phyloP scores from a whole-genome alignment of 2,329 filamentous ascomycete genomes.

The Aspergillus intermedius region DNA sequence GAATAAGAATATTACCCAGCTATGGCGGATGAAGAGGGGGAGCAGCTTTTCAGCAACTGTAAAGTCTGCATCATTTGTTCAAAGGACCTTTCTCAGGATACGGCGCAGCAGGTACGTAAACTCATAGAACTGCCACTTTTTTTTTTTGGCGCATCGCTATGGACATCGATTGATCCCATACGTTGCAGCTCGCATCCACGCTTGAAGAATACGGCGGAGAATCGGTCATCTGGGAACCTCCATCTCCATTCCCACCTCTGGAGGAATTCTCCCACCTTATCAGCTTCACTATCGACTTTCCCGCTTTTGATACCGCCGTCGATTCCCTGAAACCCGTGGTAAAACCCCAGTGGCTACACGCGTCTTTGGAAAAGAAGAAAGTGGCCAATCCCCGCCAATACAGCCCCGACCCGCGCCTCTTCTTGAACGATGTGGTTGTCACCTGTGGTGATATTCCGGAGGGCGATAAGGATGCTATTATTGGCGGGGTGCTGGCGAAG shows the following conservation, averaged over 20 bases:
- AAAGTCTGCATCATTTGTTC: slow-evolving; percentile 42
- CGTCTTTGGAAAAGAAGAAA: slow-evolving; percentile 63
- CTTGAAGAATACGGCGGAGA: slow-evolving; percentile 46
- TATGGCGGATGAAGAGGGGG: slow-evolving; percentile 24
- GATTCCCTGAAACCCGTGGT: slow-evolving; percentile 79
- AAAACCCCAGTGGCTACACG: slow-evolving; percentile 70
- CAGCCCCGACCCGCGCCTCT: slow-evolving; percentile 83
- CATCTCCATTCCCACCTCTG: slow-evolving; percentile 32
- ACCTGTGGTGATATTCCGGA: slow-evolving; percentile 77
- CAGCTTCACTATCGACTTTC: slow-evolving; percentile 79
- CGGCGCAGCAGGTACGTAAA: slow-evolving; percentile 34
- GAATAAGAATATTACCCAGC: slow-evolving; percentile 2
- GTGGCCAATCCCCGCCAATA: slow-evolving; percentile 73
- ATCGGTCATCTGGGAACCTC: slow-evolving; percentile 36
- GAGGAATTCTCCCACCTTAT: slow-evolving; percentile 58
- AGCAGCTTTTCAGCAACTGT: slow-evolving; percentile 40
- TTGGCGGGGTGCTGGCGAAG: slow-evolving; percentile 80
- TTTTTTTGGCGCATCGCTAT: neutral
- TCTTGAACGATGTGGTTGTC: slow-evolving; percentile 78
- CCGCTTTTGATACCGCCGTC: slow-evolving; percentile 69
- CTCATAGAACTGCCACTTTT: neutral
- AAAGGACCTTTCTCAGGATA: slow-evolving; percentile 31
- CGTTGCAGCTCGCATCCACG: slow-evolving; percentile 38
- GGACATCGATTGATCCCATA: slow-evolving; percentile 3
- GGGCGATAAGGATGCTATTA: slow-evolving; percentile 85